Evolutionary conservation across 2,329 filamentous ascomycete genomes (phyloP), one percentile per base, ranked within the genome.

Genomic region (Phoma sp.): DNA sequence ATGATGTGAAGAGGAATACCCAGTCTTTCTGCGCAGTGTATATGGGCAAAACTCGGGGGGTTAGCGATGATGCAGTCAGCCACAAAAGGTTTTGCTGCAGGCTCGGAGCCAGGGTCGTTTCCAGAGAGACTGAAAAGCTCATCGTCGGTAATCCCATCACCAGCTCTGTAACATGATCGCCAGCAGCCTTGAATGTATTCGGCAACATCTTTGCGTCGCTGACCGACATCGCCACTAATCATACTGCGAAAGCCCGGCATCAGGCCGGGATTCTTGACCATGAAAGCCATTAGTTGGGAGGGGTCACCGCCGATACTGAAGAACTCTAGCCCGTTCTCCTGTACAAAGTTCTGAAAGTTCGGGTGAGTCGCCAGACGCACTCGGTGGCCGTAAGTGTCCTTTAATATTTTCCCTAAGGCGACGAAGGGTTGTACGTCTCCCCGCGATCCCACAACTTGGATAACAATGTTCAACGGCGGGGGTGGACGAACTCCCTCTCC

Each of bases 61-160:
- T 92, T 92, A 1, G 89, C 89, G 63, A 92, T 90, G 62, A 92
- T 91, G 88, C 60, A 63, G 74, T 91, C 90, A 0, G 91, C 91
- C 33, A 96, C 86, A 68, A 96, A 96, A 1, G 89, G 90, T n/a
- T 57, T 38, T 6, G 46, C 1, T 48, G 22, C 5, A 33, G 50
- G 17, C 75, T 63, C 8, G 74, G 69, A 2, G 75, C 77, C 12
- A 68, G 66, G 2, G 15, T 24, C 31, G 13, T 19, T 22, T 10
- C 19, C 21, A 19, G 4, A 72, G 67, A 4, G 78, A 51, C 22
- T 72, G 76, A 8, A 65, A 64, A 4, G 53, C 51, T 67, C 67
- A 72, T 57, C 65, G 71, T 15, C 69, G 67, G 21, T 6, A 9
- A 27, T 67, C 22, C 15, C 74, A 33, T 17, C 70, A 38, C 66